Base-by-base conservation (phyloP, 352 stramenopile genomes). In the Globisporangium nodosum region DNA sequence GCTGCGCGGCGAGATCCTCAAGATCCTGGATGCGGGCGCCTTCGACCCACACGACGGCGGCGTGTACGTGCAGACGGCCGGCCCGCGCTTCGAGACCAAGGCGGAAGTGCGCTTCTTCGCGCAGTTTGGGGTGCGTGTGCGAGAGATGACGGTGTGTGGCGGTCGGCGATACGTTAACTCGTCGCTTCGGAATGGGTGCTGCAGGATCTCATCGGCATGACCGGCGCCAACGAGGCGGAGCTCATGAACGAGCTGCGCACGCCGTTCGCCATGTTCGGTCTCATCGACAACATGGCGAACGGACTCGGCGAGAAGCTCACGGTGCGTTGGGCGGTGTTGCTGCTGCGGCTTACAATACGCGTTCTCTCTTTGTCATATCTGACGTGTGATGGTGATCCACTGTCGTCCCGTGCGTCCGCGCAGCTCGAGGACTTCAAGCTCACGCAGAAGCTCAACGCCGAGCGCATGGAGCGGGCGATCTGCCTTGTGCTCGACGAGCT, bases 271-370 rank as follows among this genome's bases (percentile, higher is more conserved):
- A 95, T 95, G 83, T 84, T 96, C 24, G 75, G 70, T 51, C 89
- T 95, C 58, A 84, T 96, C 47, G 88, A 96, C 72, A 96, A 96
- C 66, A 68, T 96, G 69, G 82, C 81, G 56, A 92, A 96, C 61
- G 88, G 88, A 37, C 69, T 96, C 15, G 85, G 85, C 53, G 70
- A 90, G 37, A 70, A 83, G 47, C 77, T 94, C 46, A 90, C 85
- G 68, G 75, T 85, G 49, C 43, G 69, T 27, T 15, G 43, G 0
- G 37, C n/a, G 9, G 16, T 47, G 8, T 40, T 24, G 24, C 21
- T 27, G 20, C 35, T 48, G 30, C 2, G n/a, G 37, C 9, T 21
- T 27, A 37, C 9, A 12, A 37, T 37, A 37, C 7, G 6, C 5
- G 18, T 48, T 4, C 20, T 48, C 1, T 9, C 16, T 24, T 16